Evolutionary conservation across 2,329 filamentous ascomycete species (phyloP).

Genomic region (Fusarium brachygibbosum): DNA sequence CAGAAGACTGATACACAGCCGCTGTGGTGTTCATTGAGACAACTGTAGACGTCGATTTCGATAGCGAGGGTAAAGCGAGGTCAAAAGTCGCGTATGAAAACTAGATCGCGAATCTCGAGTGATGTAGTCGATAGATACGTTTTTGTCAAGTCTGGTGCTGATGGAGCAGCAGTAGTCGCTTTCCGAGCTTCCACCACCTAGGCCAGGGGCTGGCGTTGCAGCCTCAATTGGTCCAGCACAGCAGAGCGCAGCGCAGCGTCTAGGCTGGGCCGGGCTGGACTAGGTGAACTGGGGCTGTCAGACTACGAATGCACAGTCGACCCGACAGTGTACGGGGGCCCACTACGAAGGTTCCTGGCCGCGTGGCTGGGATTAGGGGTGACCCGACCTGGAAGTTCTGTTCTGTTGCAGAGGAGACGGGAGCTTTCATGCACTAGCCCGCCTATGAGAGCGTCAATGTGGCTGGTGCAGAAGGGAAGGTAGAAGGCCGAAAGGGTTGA

Average conservation of each 20-base stretch:
- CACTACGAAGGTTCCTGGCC: conserved; percentile 20
- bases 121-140: conserved; percentile 31
- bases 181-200: conserved; percentile 38
- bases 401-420: conserved; percentile 29
- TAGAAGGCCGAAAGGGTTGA: conserved; percentile 5
- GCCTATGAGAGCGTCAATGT: conserved; percentile 26
- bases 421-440: conserved; percentile 33
- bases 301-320: conserved; percentile 41
- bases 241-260: conserved; percentile 12
- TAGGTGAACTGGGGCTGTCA: conserved; percentile 26
- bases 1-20: conserved; percentile 42
- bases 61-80: conserved; percentile 18
- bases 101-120: conserved; percentile 26
- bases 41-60: conserved; percentile 23
- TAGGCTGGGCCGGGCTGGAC: background rate
- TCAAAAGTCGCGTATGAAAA: conserved; percentile 22
- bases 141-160: conserved; percentile 28
- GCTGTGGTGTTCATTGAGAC: conserved; percentile 44
- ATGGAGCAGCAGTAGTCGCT: conserved; percentile 23
- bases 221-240: conserved; percentile 43
- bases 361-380: conserved; percentile 46
- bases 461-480: conserved; percentile 38
- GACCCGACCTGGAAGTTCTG: conserved; percentile 21
- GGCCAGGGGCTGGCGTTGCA: conserved; percentile 43
- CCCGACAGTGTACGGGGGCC: conserved; percentile 16